These are phyloP conservation scores for Cladosporium sp. DNA, from an alignment of 2,329 filamentous ascomycete genomes.

Conservation along the genomic window DNA sequence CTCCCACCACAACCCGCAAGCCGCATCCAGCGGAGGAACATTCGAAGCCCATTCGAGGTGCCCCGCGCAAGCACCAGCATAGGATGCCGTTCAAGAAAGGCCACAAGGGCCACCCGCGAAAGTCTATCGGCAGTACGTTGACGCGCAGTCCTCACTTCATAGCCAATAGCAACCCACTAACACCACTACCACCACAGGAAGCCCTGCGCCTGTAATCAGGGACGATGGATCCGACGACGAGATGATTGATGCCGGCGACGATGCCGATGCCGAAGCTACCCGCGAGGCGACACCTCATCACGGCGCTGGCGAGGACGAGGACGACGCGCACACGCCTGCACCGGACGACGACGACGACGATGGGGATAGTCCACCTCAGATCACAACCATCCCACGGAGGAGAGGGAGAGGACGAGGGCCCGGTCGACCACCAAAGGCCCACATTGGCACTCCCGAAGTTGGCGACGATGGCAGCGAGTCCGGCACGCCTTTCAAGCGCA, in stretches of 20 bases:
- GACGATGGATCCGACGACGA: slow-evolving; percentile 34
- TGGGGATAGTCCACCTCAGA: slow-evolving; percentile 29
- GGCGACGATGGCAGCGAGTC: slow-evolving; percentile 48
- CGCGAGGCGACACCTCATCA: slow-evolving; percentile 21
- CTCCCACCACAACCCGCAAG: slow-evolving; percentile 3
- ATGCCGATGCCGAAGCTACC: slow-evolving; percentile 25
- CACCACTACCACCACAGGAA: slow-evolving; percentile 23
- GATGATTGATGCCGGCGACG: slow-evolving; percentile 32
- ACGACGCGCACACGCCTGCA: slow-evolving; percentile 29
- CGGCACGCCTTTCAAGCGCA: slow-evolving; percentile 51
- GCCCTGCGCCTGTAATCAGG: slow-evolving; percentile 27
- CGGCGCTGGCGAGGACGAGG: slow-evolving; percentile 27
- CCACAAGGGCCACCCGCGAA: slow-evolving; percentile 28
- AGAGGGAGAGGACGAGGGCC: slow-evolving; percentile 36
- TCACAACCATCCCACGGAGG: slow-evolving; percentile 42
- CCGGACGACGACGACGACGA: slow-evolving; percentile 35
- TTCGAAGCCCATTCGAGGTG: not conserved
- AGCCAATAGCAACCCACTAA: slow-evolving; percentile 11
- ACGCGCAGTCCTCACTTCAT: not conserved
- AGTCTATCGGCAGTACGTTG: slow-evolving; percentile 22
- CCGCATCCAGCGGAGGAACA: slow-evolving; percentile 5
- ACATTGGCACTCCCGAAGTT: slow-evolving; percentile 62
- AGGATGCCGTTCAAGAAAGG: slow-evolving; percentile 33
- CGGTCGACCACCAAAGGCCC: slow-evolving; percentile 4
- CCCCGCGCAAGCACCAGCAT: slow-evolving; percentile 17